Evolutionary conservation across 2,329 filamentous ascomycete genomes (phyloP).

Genomic region (Xylariaceae sp.): DNA sequence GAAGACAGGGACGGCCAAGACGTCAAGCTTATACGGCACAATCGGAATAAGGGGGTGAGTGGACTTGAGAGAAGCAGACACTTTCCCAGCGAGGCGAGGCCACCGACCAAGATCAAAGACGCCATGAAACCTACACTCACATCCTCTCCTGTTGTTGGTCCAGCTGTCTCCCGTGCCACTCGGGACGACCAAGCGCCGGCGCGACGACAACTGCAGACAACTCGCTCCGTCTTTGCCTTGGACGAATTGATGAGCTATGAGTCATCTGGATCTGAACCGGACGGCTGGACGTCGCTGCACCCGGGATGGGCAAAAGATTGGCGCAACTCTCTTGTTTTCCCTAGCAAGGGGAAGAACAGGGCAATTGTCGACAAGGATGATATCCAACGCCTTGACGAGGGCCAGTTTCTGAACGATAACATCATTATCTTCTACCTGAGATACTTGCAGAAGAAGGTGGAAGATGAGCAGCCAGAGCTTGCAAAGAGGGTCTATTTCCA

Average conservation of each 20-base stretch:
- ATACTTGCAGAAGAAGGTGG: conserved; percentile 59
- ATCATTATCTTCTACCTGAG: conserved; percentile 83
- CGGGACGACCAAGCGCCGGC: conserved; percentile 3
- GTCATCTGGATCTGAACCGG: conserved; percentile 15
- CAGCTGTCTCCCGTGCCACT: conserved; percentile 4
- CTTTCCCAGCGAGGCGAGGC: not conserved
- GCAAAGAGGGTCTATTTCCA: conserved; percentile 74
- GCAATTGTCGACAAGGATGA: conserved; percentile 67
- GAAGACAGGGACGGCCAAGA: conserved; percentile 14
- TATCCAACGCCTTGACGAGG: conserved; percentile 72
- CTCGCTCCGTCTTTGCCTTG: conserved; percentile 18
- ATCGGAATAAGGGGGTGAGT: conserved; percentile 9
- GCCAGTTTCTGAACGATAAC: conserved; percentile 87
- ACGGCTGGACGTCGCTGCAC: conserved; percentile 47
- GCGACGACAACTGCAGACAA: conserved; percentile 14
- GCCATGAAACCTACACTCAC: conserved; percentile 13
- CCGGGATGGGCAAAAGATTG: conserved; percentile 48
- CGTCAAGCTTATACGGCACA: conserved; percentile 24
- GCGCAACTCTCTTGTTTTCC: conserved; percentile 58
- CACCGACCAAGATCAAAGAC: conserved; percentile 19
- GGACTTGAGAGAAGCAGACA: not conserved
- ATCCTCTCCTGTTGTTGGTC: conserved; percentile 1
- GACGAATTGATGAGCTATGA: conserved; percentile 16
- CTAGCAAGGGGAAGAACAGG: conserved; percentile 50
- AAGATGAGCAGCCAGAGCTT: conserved; percentile 48